Conservation (phyloP, 805 yeast species). For the Candida loeiensis region DNA sequence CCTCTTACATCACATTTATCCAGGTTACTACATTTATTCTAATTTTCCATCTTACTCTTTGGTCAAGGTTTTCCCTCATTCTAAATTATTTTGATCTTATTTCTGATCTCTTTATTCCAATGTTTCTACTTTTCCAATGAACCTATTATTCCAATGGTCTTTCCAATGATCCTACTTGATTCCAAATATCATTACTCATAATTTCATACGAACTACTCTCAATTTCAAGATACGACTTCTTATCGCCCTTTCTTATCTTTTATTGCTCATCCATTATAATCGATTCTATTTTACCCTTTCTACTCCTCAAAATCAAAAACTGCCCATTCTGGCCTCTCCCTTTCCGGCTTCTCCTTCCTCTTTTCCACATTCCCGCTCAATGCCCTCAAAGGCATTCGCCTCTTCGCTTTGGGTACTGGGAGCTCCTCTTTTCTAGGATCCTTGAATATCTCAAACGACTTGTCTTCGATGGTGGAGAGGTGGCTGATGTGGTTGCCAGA, state of each 20-base stretch:
- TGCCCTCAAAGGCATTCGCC: neutral
- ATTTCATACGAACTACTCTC: no score
- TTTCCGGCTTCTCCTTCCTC: neutral
- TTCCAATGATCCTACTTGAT: no score
- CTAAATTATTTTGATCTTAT: neutral
- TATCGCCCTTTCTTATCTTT: no score
- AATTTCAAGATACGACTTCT: no score
- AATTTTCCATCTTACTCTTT: neutral
- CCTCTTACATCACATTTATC: neutral
- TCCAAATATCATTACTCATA: no score
- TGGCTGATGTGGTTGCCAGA: slow-evolving; percentile 4
- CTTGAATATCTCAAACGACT: slow-evolving; percentile 8
- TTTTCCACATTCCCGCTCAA: neutral
- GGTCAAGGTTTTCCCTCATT: no score
- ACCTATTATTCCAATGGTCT: no score
- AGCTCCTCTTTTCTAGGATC: slow-evolving; percentile 1
- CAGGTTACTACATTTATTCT: neutral
- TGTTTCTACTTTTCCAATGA: neutral
- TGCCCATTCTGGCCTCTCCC: slow-evolving; percentile 24
- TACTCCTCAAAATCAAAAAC: slow-evolving; percentile 36
- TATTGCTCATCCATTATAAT: no score
- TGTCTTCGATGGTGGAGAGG: slow-evolving; percentile 6
- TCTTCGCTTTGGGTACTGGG: neutral
- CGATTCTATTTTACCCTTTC: neutral
- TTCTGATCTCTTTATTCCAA: neutral